Base-by-base conservation (phyloP, 768 basidiomycete species). In the Imleria badia region DNA sequence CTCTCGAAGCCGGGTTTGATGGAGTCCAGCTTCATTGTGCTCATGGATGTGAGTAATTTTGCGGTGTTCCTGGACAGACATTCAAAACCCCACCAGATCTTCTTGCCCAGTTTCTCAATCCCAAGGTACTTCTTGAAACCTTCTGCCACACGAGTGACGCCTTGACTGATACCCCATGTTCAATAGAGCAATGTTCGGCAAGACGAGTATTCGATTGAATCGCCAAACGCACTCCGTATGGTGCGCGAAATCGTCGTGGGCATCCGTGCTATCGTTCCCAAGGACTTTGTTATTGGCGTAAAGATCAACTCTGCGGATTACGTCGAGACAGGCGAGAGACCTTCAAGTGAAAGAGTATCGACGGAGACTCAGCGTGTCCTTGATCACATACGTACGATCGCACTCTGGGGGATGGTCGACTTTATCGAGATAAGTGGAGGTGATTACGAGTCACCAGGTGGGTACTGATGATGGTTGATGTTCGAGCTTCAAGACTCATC, bases 361-460 rank as follows among this genome's bases (percentile, higher is more conserved):
- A 62, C 66, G 6, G 66, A 71, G 35, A 46, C 51, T 29, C 54
- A 33, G 64, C 73, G 78, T 23, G 86, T 86, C 1, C 69, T 92
- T 3, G 69, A 76, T 20, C 85, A 94, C 62, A 73, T 93, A 13
- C 68, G 72, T 17, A 66, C 76, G 36, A 82, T 94, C 29, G 81
- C 86, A 0, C 66, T 68, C 36, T 91, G 90, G 84, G 78, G 78
- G 1, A 71, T 73, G 17, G 63, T 95, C 6, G 93, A 96, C 67
- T 88, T 93, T 63, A 83, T 96, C 47, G 93, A 96, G 69, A 81
- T 96, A 55, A 91, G 87, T 51, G 93, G 93, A 2, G 93, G 93
- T 1, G 85, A 87, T 65, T 96, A 95, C 60, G 89, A 92, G 63
- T 81, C 78, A 17, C 87, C 89, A 60, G 82, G 91, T 87, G 60